A percentile compares a stretch with the other conserved stretches of the same genome.
Conservation (phyloP, 2,329 filamentous ascomycete genomes). For the Xylariomycetidae sp. region DNA sequence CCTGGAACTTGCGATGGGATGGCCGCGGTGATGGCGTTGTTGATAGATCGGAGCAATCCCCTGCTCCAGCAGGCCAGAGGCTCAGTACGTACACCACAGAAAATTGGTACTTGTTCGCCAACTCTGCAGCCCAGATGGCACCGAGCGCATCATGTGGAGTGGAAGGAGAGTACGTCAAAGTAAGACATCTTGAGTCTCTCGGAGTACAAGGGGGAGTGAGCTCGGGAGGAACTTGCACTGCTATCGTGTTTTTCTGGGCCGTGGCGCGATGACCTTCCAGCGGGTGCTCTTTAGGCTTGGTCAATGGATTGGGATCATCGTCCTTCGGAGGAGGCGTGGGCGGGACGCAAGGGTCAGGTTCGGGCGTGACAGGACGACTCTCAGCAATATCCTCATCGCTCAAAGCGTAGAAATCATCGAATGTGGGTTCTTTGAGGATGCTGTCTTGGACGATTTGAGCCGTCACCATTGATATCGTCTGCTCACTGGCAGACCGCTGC, state of each 20-base stretch:
- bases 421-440: conserved; percentile 43
- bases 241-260: too few relatives aligned
- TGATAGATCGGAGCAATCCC: conserved; percentile 11
- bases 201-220: conserved; percentile 22
- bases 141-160: conserved; percentile 40
- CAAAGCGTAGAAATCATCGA: conserved; percentile 48
- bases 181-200: conserved; percentile 30
- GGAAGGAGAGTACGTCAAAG: conserved; percentile 38
- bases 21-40: too few relatives aligned
- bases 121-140: conserved; percentile 48
- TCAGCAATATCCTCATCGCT: conserved; percentile 56
- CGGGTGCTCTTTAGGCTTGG: too few relatives aligned
- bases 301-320: background rate
- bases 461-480: conserved; percentile 21
- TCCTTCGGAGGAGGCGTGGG: conserved; percentile 23
- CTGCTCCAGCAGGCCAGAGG: conserved; percentile 43
- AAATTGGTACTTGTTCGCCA: conserved; percentile 51
- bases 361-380: conserved; percentile 17
- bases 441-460: conserved; percentile 22
- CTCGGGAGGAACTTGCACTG: too few relatives aligned
- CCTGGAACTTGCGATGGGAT: too few relatives aligned
- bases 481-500: conserved; percentile 20
- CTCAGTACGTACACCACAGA: conserved; percentile 55
- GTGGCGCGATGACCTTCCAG: too few relatives aligned
- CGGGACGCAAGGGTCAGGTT: conserved; percentile 12